A percentile compares a stretch with the other conserved stretches of the same genome.
Evolutionary conservation across 257 asterid species (phyloP).

Genomic region (Leptodermis oblonga): DNA sequence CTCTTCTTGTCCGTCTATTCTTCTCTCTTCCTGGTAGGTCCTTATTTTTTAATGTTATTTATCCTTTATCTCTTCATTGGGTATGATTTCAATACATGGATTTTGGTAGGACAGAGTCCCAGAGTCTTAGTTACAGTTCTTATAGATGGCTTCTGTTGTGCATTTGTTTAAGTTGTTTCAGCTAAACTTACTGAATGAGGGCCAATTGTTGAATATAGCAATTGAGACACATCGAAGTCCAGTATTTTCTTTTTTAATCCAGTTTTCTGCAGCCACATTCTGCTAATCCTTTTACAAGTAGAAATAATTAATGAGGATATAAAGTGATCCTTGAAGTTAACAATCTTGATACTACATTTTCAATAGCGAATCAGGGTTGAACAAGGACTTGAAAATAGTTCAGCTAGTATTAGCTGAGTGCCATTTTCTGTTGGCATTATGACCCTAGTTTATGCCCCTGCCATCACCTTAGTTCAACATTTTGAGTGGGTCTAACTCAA

Average conservation of each 20-base stretch:
- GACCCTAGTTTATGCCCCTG: conserved; percentile 35
- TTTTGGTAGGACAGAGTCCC: neutral
- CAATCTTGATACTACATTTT: neutral
- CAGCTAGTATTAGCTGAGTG: neutral
- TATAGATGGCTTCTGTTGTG: neutral
- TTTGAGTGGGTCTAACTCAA: neutral
- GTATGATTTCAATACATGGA: neutral
- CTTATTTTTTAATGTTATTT: neutral
- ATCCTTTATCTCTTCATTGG: neutral
- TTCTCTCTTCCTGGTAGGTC: conserved; percentile 68
- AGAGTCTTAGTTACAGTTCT: neutral
- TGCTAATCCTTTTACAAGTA: neutral
- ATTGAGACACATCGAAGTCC: neutral
- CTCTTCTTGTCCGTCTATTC: conserved; percentile 87
- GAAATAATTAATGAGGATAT: neutral
- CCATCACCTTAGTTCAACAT: conserved; percentile 5
- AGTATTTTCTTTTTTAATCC: neutral
- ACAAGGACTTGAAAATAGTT: neutral
- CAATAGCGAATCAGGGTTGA: neutral
- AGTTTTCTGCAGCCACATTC: neutral
- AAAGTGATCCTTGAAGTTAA: neutral
- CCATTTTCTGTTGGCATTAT: conserved; percentile 6
- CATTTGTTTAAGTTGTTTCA: neutral
- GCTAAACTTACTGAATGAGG: neutral
- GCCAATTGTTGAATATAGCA: neutral